Evolutionary conservation across 2,329 filamentous ascomycete species (phyloP), one percentile per base, ranked within the genome.

Genomic region (Colletotrichum musicola): DNA sequence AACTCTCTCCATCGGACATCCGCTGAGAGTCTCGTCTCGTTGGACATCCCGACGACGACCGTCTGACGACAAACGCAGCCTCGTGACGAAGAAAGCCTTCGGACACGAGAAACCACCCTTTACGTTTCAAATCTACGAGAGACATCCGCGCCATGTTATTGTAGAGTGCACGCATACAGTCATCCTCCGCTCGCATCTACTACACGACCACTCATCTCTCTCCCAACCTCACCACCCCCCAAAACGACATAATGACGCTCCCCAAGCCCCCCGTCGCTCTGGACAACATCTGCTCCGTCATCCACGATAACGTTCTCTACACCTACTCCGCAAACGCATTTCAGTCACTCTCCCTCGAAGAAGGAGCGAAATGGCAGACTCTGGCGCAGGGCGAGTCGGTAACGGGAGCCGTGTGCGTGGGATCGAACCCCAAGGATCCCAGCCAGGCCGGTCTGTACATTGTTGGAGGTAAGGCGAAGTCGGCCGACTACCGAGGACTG

Each of bases 271-370:
- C 87, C 61, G 86, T 89, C 76, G 84, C 90, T 71, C 83, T 98
- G 77, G 88, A 90, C 78, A 89, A 91, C 80, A 90, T 93, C 75
- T 98, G 95, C 81, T 94, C 94, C 66, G 89, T 92, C 75, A 87
- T 98, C 70, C 85, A 93, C 82, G 85, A 94, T 77, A 90, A 94
- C 78, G 94, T 90, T 13, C 88, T 98, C 61, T 98, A 97, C 82
- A 90, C 92, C 53, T 97, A 93, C 79, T 93, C 93, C 6, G 81
- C 89, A 9, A 81, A 88, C 54, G 92, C 89, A 30, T 95, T 98
- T 74, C 88, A 94, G 77, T 92, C 92, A 9, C 81, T 98, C 72
- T 80, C 85, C 13, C 81, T 98, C 71, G 81, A 87, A 71, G 80
- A 89, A 72, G 92, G 92, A 58, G 92, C 89, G 56, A 81, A 88